Conservation (phyloP, 2,329 filamentous ascomycete genomes). For the Phyllachora maydis region DNA sequence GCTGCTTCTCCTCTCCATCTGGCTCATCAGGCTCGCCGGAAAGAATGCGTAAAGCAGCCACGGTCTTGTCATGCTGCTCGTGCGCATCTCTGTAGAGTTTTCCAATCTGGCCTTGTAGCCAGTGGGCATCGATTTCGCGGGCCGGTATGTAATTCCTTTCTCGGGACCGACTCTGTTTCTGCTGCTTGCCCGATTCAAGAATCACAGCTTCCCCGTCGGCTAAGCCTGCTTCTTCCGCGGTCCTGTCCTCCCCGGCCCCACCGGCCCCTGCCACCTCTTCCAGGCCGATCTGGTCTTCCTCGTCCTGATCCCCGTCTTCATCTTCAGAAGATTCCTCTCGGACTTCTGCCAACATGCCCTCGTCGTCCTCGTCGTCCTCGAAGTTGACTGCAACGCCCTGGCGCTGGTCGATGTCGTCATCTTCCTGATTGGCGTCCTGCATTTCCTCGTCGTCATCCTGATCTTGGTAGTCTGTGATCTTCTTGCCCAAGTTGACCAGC, state of each 20-base stretch:
- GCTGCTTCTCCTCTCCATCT: slow-evolving; percentile 61
- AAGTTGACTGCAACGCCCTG: slow-evolving; percentile 97
- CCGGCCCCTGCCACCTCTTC: slow-evolving; percentile 30
- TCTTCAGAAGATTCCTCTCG: slow-evolving; percentile 73
- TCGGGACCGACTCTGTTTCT: slow-evolving; percentile 23
- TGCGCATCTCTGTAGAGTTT: slow-evolving; percentile 78
- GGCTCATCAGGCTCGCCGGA: slow-evolving; percentile 49
- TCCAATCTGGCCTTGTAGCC: slow-evolving; percentile 86
- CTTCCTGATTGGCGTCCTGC: slow-evolving; percentile 44
- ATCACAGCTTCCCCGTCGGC: slow-evolving; percentile 60
- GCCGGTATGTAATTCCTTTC: slow-evolving; percentile 50
- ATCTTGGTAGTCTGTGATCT: slow-evolving; percentile 95
- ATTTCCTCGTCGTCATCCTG: slow-evolving; percentile 90
- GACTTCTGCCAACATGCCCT: slow-evolving; percentile 62
- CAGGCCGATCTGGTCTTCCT: slow-evolving; percentile 32
- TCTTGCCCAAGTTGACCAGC: slow-evolving; percentile 88
- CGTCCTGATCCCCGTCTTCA: slow-evolving; percentile 45
- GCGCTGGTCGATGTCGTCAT: slow-evolving; percentile 69
- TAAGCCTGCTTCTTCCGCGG: slow-evolving; percentile 26
- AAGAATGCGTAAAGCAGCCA: slow-evolving; percentile 63
- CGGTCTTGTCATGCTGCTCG: slow-evolving; percentile 81
- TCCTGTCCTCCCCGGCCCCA: slow-evolving; percentile 22
- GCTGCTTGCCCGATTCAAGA: slow-evolving; percentile 45
- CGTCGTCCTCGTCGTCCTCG: slow-evolving; percentile 72
- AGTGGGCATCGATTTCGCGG: slow-evolving; percentile 90